Evolutionary conservation across 148 eudicot genomes (phyloP).

Genomic region (Fallopia convolvulus): DNA sequence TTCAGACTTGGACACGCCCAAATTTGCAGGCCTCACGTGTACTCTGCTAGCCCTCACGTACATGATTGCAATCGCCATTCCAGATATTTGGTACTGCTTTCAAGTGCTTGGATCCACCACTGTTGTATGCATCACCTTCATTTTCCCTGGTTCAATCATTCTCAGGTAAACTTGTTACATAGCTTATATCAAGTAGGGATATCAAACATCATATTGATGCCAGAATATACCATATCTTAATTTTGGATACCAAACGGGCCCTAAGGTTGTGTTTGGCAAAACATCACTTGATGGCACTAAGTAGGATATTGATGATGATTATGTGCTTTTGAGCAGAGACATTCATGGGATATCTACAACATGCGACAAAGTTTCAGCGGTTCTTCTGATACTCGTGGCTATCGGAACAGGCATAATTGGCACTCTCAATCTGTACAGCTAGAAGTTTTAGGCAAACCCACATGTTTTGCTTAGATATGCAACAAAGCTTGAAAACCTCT

Average conservation of each 20-base stretch:
- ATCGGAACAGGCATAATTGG: conserved; percentile 47
- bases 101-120: conserved; percentile 90
- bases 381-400: conserved; percentile 40
- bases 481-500: neutral
- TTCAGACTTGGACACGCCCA: conserved; percentile 35
- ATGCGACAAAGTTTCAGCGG: conserved; percentile 45
- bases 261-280: too few relatives aligned
- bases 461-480: neutral
- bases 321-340: conserved; percentile 39
- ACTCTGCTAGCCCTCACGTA: conserved; percentile 47
- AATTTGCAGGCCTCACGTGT: conserved; percentile 59
- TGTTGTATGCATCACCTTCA: conserved; percentile 64
- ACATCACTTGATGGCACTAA: too few relatives aligned
- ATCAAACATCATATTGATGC: too few relatives aligned
- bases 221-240: too few relatives aligned
- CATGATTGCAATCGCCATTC: conserved; percentile 55
- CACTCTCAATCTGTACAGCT: conserved; percentile 41
- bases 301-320: neutral
- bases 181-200: neutral
- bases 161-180: conserved; percentile 38
- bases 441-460: conserved; percentile 7
- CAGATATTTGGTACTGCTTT: conserved; percentile 91
- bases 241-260: too few relatives aligned
- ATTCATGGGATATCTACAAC: conserved; percentile 50
- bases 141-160: conserved; percentile 73